phyloP scores from a whole-genome alignment of 371 early-diverging fungal species.

The Rhizomucor miehei region DNA sequence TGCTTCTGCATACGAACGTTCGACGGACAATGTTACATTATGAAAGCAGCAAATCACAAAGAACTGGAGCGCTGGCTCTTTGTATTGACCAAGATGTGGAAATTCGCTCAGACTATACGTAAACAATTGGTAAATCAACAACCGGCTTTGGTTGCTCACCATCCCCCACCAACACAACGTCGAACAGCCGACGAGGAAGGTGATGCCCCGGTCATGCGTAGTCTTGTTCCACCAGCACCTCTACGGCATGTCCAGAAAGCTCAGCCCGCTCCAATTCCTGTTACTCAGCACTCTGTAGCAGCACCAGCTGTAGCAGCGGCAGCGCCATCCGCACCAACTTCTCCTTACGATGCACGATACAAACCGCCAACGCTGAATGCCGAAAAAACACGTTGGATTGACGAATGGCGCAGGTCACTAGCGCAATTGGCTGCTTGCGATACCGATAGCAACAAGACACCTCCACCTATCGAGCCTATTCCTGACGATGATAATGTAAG shows the following conservation, averaged over 20 bases:
- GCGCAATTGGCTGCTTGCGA: slow-evolving; percentile 34
- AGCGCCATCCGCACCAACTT: neutral
- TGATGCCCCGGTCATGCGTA: slow-evolving; percentile 7
- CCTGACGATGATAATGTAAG: slow-evolving; percentile 42
- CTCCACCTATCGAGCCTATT: slow-evolving; percentile 46
- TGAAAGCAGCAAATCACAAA: slow-evolving; percentile 47
- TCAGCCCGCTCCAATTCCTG: neutral
- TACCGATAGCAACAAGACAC: slow-evolving; percentile 17
- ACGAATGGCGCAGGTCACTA: slow-evolving; percentile 49
- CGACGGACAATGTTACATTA: slow-evolving; percentile 25
- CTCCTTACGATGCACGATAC: slow-evolving; percentile 13
- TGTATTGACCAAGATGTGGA: slow-evolving; percentile 51
- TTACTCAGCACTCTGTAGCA: slow-evolving; percentile 1
- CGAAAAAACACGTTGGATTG: slow-evolving; percentile 41
- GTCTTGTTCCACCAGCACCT: slow-evolving; percentile 13
- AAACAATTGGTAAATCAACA: slow-evolving; percentile 16
- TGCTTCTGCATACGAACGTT: slow-evolving; percentile 45
- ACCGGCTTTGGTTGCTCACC: slow-evolving; percentile 3
- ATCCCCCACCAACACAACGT: slow-evolving; percentile 11
- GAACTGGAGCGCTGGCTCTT: slow-evolving; percentile 54
- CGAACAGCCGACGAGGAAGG: slow-evolving; percentile 3
- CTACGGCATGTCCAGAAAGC: neutral
- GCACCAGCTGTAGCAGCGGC: slow-evolving; percentile 1
- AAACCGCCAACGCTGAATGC: slow-evolving; percentile 23
- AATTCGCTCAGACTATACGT: slow-evolving; percentile 31